These are phyloP conservation scores for Candida ortonii DNA, from an alignment of 805 yeast species.

Conservation along the genomic window DNA sequence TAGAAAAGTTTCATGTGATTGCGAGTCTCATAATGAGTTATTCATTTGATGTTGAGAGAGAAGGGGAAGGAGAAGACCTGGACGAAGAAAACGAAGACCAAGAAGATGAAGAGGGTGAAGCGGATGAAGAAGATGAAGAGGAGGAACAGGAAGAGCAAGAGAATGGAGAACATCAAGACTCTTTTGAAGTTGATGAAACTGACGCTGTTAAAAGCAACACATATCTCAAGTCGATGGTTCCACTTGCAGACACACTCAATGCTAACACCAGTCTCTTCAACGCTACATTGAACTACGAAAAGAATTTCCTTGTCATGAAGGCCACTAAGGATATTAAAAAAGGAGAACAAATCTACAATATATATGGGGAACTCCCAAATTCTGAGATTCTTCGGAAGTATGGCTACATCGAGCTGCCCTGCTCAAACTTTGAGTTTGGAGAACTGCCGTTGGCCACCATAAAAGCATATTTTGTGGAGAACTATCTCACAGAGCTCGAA, in stretches of 20 bases:
- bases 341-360: conserved; percentile 80
- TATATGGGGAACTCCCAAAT: conserved; percentile 89
- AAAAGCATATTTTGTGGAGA: conserved; percentile 34
- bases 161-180: conserved; percentile 16
- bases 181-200: conserved; percentile 16
- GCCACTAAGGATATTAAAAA: conserved; percentile 55
- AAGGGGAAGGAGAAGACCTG: conserved; percentile 21
- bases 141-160: conserved; percentile 21
- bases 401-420: conserved; percentile 78
- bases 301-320: conserved; percentile 61
- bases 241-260: conserved; percentile 87
- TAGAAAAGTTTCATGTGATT: conserved; percentile 62
- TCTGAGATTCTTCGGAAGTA: conserved; percentile 86
- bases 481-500: conserved; percentile 25
- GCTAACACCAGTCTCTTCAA: conserved; percentile 77
- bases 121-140: conserved; percentile 27
- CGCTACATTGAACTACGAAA: conserved; percentile 61
- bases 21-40: conserved; percentile 87
- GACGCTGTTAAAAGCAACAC: conserved; percentile 30
- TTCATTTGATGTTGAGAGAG: conserved; percentile 75
- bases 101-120: conserved; percentile 25
- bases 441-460: conserved; percentile 57
- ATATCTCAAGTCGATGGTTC: conserved; percentile 80
- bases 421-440: conserved; percentile 76
- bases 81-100: conserved; percentile 38